Conservation (phyloP, 2,329 filamentous ascomycete genomes). For the Helotiales sp. region DNA sequence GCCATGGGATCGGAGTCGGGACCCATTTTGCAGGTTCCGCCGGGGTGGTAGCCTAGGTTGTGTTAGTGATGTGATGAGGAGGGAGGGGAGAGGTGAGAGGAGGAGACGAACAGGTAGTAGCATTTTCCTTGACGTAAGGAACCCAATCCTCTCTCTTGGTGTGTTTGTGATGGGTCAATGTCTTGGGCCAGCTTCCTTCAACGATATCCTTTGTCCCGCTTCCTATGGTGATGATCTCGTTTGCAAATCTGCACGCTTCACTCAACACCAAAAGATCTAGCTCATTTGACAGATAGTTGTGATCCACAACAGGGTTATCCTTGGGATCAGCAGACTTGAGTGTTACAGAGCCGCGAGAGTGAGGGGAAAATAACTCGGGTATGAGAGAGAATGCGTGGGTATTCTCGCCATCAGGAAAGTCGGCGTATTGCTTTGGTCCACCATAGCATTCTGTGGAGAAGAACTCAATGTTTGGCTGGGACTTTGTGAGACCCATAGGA, state of each 20-base stretch:
- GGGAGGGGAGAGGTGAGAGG: not conserved
- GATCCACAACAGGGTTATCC: conserved; percentile 56
- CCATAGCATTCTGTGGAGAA: conserved; percentile 64
- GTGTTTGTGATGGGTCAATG: conserved; percentile 51
- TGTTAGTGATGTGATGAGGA: not conserved
- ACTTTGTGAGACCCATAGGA: conserved; percentile 58
- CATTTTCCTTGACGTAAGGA: conserved; percentile 55
- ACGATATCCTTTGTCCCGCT: conserved; percentile 57
- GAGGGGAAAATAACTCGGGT: conserved; percentile 56
- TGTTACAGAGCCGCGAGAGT: conserved; percentile 55
- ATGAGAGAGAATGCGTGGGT: conserved; percentile 60
- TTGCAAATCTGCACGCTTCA: conserved; percentile 58
- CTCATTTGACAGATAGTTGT: conserved; percentile 57
- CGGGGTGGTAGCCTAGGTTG: conserved; percentile 52
- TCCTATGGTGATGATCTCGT: conserved; percentile 60
- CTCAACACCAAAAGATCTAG: conserved; percentile 58
- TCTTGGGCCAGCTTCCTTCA: conserved; percentile 59
- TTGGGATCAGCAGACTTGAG: conserved; percentile 48
- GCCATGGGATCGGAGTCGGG: conserved; percentile 46
- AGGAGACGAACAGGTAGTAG: conserved; percentile 55
- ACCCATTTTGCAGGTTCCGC: conserved; percentile 58
- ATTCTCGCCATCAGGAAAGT: conserved; percentile 50
- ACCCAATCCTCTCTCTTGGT: conserved; percentile 58
- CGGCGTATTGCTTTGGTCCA: conserved; percentile 56
- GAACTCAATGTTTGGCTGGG: conserved; percentile 62